A percentile compares a stretch with the other conserved stretches of the same genome.
Conservation (phyloP, 345 rosid species). For the Camelina laxa region DNA sequence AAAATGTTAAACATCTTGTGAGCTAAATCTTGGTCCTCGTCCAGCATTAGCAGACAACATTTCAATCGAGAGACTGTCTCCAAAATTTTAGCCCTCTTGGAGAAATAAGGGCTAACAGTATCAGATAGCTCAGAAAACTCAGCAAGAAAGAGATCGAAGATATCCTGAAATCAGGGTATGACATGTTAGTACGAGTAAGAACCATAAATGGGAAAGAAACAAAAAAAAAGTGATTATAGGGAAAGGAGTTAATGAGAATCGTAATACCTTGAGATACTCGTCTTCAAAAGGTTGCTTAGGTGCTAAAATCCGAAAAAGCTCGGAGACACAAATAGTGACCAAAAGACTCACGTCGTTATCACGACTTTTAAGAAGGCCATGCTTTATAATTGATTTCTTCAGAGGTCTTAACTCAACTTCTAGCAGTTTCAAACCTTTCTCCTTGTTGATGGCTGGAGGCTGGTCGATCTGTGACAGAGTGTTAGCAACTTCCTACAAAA, state of each 20-base stretch:
- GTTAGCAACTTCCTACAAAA: slow-evolving; percentile 69
- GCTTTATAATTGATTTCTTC: slow-evolving; percentile 63
- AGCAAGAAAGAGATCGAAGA: slow-evolving; percentile 66
- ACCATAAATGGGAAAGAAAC: neutral
- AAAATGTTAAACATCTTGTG: slow-evolving; percentile 73
- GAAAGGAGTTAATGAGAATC: slow-evolving; percentile 2
- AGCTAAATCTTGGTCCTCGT: slow-evolving; percentile 65
- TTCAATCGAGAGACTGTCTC: slow-evolving; percentile 76
- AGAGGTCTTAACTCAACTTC: slow-evolving; percentile 58
- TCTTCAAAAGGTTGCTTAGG: slow-evolving; percentile 87
- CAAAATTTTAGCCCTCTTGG: slow-evolving; percentile 77
- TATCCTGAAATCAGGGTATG: slow-evolving; percentile 54
- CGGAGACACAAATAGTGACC: slow-evolving; percentile 74
- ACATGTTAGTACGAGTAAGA: slow-evolving; percentile 8
- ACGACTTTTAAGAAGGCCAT: slow-evolving; percentile 57
- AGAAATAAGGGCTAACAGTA: slow-evolving; percentile 69
- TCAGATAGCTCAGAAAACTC: slow-evolving; percentile 75
- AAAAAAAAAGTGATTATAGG: neutral
- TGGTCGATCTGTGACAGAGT: slow-evolving; percentile 70
- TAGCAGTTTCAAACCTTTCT: slow-evolving; percentile 43
- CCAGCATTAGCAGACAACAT: slow-evolving; percentile 81
- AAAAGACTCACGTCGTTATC: slow-evolving; percentile 80
- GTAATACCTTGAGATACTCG: slow-evolving; percentile 63
- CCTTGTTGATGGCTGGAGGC: slow-evolving; percentile 51
- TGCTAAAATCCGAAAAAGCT: slow-evolving; percentile 76